Conservation (phyloP, 2,329 filamentous ascomycete genomes). For the Pseudopyrenochaeta lycopersici region DNA sequence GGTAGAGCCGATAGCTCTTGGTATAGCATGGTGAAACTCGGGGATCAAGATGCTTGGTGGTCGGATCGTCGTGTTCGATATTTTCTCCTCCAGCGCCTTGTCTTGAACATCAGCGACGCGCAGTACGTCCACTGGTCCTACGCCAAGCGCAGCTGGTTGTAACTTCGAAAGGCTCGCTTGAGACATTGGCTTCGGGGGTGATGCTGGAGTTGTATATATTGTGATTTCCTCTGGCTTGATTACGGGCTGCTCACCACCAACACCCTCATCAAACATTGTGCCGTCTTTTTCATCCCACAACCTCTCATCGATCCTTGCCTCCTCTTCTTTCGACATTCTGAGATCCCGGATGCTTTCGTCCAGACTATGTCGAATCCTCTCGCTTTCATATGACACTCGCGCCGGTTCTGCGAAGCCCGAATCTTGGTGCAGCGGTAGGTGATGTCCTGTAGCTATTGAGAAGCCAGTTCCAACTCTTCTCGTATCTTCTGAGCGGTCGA, state of each 20-base stretch:
- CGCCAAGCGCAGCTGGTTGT: slow-evolving; percentile 2
- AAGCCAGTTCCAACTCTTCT: slow-evolving; percentile 27
- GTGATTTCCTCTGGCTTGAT: slow-evolving; percentile 16
- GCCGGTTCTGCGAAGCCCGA: slow-evolving; percentile 42
- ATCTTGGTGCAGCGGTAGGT: slow-evolving; percentile 45
- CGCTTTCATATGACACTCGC: slow-evolving; percentile 30
- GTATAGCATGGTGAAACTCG: slow-evolving; percentile 28
- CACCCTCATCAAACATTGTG: slow-evolving; percentile 26
- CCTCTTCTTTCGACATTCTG: slow-evolving; percentile 15
- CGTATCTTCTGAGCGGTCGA: slow-evolving; percentile 25
- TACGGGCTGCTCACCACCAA: slow-evolving; percentile 20
- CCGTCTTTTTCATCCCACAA: slow-evolving; percentile 39
- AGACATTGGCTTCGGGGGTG: slow-evolving; percentile 3
- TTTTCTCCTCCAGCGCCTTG: slow-evolving; percentile 41
- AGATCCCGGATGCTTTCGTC: slow-evolving; percentile 32
- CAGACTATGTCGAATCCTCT: slow-evolving; percentile 35
- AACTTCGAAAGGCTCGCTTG: slow-evolving; percentile 3
- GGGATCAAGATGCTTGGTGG: slow-evolving; percentile 35
- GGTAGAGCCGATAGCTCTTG: slow-evolving; percentile 22
- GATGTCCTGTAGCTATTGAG: slow-evolving; percentile 32
- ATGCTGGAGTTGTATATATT: slow-evolving; percentile 6
- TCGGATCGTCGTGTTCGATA: slow-evolving; percentile 42
- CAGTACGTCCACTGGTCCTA: slow-evolving; percentile 17
- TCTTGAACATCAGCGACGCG: slow-evolving; percentile 21
- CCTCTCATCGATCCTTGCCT: slow-evolving; percentile 30